phyloP scores from a whole-genome alignment of 2,329 filamentous ascomycete species.

The Mycogone perniciosa region DNA sequence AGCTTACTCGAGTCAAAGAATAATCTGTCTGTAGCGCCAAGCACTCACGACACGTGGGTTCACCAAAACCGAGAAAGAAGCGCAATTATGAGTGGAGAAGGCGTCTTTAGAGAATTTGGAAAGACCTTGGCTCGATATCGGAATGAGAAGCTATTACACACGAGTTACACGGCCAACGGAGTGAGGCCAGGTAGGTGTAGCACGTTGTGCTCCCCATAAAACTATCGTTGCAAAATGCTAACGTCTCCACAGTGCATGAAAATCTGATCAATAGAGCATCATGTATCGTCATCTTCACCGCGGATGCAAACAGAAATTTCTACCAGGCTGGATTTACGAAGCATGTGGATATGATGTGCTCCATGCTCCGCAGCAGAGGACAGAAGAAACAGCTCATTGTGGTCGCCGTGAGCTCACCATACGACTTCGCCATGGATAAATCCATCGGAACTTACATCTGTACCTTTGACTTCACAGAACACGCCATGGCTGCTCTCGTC shows the following conservation, averaged over 20 bases:
- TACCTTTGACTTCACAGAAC: constrained; percentile 94
- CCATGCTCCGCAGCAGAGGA: constrained; percentile 66
- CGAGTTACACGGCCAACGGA: constrained; percentile 90
- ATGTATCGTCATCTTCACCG: constrained; percentile 84
- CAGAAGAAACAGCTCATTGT: constrained; percentile 88
- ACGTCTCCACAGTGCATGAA: constrained; percentile 60
- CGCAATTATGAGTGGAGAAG: constrained; percentile 81
- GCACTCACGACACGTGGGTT: constrained; percentile 48
- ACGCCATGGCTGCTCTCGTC: constrained; percentile 76
- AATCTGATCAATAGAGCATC: constrained; percentile 84
- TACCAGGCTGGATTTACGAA: constrained; percentile 95
- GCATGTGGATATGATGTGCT: constrained; percentile 92
- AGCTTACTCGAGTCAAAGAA: constrained; percentile 53
- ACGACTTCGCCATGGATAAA: constrained; percentile 92
- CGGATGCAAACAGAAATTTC: constrained; percentile 87
- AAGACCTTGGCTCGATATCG: constrained; percentile 79
- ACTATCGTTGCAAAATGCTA: constrained; percentile 6
- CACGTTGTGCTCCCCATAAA: not conserved
- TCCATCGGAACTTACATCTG: constrained; percentile 88
- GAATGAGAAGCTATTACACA: constrained; percentile 82
- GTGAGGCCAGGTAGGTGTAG: constrained; percentile 60
- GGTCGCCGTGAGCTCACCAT: constrained; percentile 88
- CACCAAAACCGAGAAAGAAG: constrained; percentile 52
- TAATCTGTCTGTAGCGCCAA: constrained; percentile 27
- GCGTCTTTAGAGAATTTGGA: constrained; percentile 85